Percentiles rank a stretch among this genome's conserved stretches.
Conservation (phyloP, 169 alveolate species). For the Hepatocystis sp. region DNA sequence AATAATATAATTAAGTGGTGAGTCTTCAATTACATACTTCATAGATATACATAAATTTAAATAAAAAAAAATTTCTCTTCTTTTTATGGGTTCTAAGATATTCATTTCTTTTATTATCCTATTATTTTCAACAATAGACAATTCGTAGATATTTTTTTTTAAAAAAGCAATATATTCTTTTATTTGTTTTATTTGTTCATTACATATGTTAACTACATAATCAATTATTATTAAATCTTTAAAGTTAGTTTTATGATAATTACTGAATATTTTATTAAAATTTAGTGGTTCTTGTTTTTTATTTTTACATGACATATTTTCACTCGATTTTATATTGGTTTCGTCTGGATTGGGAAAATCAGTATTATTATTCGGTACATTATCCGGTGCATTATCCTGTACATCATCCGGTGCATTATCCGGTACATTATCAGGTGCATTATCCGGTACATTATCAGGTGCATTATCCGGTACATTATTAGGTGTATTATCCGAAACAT, state of each 20-base stretch:
- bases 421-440: not conserved
- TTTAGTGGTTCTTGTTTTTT: not conserved
- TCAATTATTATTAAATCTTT: conserved; percentile 54
- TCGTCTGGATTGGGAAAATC: not conserved
- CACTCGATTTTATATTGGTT: not conserved
- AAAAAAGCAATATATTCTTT: conserved; percentile 48
- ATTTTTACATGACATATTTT: too few relatives aligned
- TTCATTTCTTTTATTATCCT: conserved; percentile 58
- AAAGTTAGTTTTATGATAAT: too few relatives aligned
- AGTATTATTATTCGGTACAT: too few relatives aligned
- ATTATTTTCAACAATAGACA: conserved; percentile 52
- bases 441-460: not conserved
- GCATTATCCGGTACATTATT: not conserved
- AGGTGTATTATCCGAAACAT: not conserved
- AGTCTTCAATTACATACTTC: conserved; percentile 30
- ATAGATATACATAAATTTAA: conserved; percentile 42
- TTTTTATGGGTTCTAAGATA: conserved; percentile 57
- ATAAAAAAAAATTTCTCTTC: conserved; percentile 72
- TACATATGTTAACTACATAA: conserved; percentile 28
- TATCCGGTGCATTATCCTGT: not conserved
- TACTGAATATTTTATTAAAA: too few relatives aligned
- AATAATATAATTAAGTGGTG: conserved; percentile 27
- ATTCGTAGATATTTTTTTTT: conserved; percentile 42
- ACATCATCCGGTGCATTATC: too few relatives aligned
- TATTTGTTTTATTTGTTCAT: conserved; percentile 37